A percentile compares a stretch with the other conserved stretches of the same genome.
Evolutionary conservation across 352 stramenopile genomes (phyloP).

Genomic region (Poterioochromonas sp.): DNA sequence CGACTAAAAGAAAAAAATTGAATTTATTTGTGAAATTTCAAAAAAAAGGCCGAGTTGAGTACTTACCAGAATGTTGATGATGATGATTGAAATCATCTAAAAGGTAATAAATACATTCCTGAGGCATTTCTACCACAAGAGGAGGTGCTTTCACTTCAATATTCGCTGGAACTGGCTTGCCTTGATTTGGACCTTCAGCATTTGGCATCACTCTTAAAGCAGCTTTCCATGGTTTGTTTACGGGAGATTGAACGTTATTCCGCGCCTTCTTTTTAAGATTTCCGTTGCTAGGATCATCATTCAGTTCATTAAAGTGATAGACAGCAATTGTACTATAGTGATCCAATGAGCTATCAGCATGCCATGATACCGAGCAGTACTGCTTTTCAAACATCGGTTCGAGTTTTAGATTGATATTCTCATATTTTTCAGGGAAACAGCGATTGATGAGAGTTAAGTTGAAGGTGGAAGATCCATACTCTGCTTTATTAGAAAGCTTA

Average conservation of each 20-base stretch:
- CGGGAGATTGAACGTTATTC: too few species aligned
- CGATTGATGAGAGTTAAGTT: slow-evolving; percentile 58
- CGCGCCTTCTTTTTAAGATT: too few species aligned
- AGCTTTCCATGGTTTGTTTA: slow-evolving; percentile 56
- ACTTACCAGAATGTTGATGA: slow-evolving; percentile 58
- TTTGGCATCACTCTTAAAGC: slow-evolving; percentile 55
- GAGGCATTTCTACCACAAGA: slow-evolving; percentile 52
- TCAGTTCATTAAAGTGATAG: slow-evolving; percentile 53
- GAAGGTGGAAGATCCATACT: slow-evolving; percentile 44
- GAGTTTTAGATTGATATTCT: slow-evolving; percentile 52
- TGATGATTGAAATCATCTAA: slow-evolving; percentile 74
- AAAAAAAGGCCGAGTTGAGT: too few species aligned
- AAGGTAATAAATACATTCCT: slow-evolving; percentile 63
- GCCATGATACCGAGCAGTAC: slow-evolving; percentile 57
- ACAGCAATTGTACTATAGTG: slow-evolving; percentile 66
- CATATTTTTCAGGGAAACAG: neutral
- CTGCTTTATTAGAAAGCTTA: slow-evolving; percentile 26
- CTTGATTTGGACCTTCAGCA: slow-evolving; percentile 48
- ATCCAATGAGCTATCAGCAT: slow-evolving; percentile 66
- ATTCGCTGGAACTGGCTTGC: slow-evolving; percentile 26
- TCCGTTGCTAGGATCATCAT: too few species aligned
- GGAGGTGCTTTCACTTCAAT: slow-evolving; percentile 41
- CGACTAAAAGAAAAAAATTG: slow-evolving; percentile 41
- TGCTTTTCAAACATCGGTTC: slow-evolving; percentile 49
- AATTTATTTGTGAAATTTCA: too few species aligned